These are phyloP conservation scores for Fusarium sp. DNA, from an alignment of 2,329 filamentous ascomycete genomes.

Conservation along the genomic window DNA sequence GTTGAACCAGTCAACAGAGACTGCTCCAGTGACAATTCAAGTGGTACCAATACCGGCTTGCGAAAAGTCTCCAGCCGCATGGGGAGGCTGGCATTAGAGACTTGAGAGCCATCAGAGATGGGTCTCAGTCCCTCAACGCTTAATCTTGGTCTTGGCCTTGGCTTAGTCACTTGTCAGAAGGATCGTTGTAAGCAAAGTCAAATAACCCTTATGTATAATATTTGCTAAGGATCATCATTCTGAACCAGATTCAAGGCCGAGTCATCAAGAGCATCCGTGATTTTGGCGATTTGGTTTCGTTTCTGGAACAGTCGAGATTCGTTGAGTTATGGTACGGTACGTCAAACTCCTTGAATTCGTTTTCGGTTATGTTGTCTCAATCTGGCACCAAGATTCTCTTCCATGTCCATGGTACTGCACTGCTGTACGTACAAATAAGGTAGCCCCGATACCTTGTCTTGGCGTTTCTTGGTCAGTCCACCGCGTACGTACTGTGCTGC, in stretches of 20 bases:
- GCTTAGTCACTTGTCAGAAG: background rate
- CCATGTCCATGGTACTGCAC: background rate
- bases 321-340: background rate
- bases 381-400: background rate
- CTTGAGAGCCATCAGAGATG: background rate
- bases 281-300: background rate
- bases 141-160: background rate
- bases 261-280: background rate
- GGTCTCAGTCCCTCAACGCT: background rate
- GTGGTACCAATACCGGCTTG: background rate
- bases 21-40: background rate
- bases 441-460: constrained; percentile 33
- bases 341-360: constrained; percentile 5
- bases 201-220: background rate
- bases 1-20: background rate
- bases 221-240: background rate
- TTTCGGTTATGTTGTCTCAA: constrained; percentile 1
- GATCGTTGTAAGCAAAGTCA: constrained; percentile 6
- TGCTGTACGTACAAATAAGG: constrained; percentile 17
- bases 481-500: constrained; percentile 23
- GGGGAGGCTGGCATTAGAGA: constrained; percentile 19
- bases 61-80: background rate
- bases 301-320: background rate
- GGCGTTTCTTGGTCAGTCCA: constrained; percentile 38
- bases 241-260: background rate